phyloP scores from a whole-genome alignment of 257 asterid genomes.

The Solanum pimpinellifolium region DNA sequence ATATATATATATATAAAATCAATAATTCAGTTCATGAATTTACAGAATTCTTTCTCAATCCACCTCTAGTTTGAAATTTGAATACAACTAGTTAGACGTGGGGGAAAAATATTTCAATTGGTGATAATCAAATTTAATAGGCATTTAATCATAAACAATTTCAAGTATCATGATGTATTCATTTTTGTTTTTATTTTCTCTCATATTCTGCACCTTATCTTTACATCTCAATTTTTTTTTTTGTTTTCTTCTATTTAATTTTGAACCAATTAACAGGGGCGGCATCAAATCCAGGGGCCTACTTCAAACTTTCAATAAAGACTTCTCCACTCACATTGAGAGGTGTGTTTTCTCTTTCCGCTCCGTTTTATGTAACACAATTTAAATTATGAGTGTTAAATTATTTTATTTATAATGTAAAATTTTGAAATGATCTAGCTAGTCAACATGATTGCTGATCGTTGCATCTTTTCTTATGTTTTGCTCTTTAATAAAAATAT shows the following conservation, averaged over 20 bases:
- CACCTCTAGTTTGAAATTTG: background rate
- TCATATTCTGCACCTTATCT: background rate
- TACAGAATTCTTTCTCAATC: background rate
- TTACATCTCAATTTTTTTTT: background rate
- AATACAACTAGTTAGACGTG: background rate
- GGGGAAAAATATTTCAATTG: too few relatives aligned
- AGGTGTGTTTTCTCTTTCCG: conserved; percentile 5
- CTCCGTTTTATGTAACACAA: background rate
- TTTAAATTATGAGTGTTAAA: background rate
- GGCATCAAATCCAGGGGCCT: conserved; percentile 6
- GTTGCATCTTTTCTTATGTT: too few relatives aligned
- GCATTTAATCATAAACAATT: too few relatives aligned
- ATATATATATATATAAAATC: background rate
- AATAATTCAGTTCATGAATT: background rate
- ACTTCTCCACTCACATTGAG: conserved; percentile 16
- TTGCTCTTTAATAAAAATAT: background rate
- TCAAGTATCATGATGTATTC: background rate
- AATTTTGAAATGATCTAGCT: background rate
- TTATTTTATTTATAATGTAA: background rate
- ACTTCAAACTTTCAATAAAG: conserved; percentile 4
- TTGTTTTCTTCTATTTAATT: background rate
- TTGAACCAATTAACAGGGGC: conserved; percentile 4
- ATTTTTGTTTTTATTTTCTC: background rate
- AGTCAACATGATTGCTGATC: background rate
- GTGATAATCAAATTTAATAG: too few relatives aligned